Base-by-base conservation (phyloP, 306 rosid species). In the Prunus campanulata region DNA sequence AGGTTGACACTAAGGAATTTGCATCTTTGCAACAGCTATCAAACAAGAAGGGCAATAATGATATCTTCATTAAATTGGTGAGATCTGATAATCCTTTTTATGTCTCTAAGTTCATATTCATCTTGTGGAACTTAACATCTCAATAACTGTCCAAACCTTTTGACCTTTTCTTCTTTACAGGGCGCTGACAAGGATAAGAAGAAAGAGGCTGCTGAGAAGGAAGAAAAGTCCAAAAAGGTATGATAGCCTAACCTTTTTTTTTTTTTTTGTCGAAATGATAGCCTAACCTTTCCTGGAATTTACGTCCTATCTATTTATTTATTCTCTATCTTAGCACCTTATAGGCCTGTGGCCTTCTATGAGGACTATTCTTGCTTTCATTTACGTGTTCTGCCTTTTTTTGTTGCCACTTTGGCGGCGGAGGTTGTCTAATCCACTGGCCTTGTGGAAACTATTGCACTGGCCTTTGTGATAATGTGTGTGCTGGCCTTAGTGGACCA, bases 111-210 rank as follows among this genome's bases (percentile, higher is more conserved):
- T 47, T 72, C 8, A 25, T 3, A 8, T 66, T 70, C 5, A 39
- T 78, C 22, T 61, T 22, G 7, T 74, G 66, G 51, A 51, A 16
- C 81, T 11, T n/a, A 24, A 16, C 3, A 3, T 68, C 42, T 66
- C 14, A 15, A 64, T 24, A 3, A 74, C 51, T 46, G 63, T 72
- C 69, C 24, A 30, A 68, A 27, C 56, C 11, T 51, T 65, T 71
- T 74, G 30, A 47, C 49, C 25, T 52, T 22, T 70, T 73, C 54
- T 70, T 52, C 54, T 61, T 77, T 51, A 3, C 39, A 94, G 98
- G 95, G 98, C 60, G 88, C 97, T 75, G 97, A 94, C 14, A 94
- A 92, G 89, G 97, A 94, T 81, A 88, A 84, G 82, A 93, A 91
- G 84, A 90, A 85, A 82, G 97, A 94, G 60, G 79, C 91, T 55